Evolutionary conservation across 164 flowering plant species (phyloP).

Genomic region (Cinnamomum chago): DNA sequence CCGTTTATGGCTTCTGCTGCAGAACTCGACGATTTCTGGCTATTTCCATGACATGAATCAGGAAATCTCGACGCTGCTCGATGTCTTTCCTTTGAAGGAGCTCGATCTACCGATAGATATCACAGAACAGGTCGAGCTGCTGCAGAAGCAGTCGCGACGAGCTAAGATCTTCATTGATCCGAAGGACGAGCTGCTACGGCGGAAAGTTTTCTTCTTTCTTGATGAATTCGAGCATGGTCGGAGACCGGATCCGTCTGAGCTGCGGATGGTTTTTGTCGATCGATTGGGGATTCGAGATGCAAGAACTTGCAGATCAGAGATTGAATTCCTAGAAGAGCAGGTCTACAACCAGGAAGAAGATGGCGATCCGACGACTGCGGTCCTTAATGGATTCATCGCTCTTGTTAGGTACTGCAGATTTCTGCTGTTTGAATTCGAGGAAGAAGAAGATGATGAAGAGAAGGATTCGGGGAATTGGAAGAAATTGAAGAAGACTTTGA

Average conservation of each 20-base stretch:
- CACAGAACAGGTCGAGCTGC: constrained; percentile 57
- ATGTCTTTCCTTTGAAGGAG: constrained; percentile 69
- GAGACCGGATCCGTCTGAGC: constrained; percentile 37
- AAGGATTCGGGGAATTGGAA: constrained; percentile 21
- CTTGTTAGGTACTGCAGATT: constrained; percentile 67
- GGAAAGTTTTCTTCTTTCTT: constrained; percentile 43
- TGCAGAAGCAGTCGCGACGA: constrained; percentile 55
- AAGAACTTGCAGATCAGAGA: constrained; percentile 54
- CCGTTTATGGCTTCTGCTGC: constrained; percentile 74
- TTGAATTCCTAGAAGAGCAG: constrained; percentile 88
- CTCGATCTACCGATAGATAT: constrained; percentile 50
- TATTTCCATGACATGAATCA: constrained; percentile 74
- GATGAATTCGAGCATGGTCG: constrained; percentile 55
- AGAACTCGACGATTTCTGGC: constrained; percentile 64
- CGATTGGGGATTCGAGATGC: constrained; percentile 51
- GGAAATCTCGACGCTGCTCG: constrained; percentile 79
- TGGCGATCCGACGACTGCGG: constrained; percentile 57
- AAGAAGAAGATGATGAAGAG: constrained; percentile 43
- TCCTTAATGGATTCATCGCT: constrained; percentile 77
- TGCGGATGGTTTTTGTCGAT: constrained; percentile 48
- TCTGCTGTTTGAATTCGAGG: constrained; percentile 74
- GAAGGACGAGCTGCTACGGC: constrained; percentile 53
- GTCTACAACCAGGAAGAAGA: constrained; percentile 68
- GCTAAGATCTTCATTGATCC: constrained; percentile 53
- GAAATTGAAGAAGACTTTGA: constrained; percentile 45